Conservation (phyloP, 1,284 basidiomycete genomes). For the Pyrrhoderma noxium region DNA sequence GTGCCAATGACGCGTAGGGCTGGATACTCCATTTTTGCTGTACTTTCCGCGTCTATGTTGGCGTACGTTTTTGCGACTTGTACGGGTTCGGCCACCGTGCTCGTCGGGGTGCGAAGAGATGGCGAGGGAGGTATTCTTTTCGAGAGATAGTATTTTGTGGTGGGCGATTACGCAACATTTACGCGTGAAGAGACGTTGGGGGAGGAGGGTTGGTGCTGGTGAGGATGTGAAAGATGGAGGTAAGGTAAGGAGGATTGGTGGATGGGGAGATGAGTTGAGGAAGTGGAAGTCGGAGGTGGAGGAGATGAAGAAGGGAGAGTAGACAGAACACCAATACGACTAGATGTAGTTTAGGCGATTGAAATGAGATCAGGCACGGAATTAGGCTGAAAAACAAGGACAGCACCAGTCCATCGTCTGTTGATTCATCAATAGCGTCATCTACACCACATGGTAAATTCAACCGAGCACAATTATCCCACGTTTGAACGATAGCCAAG, state of each 20-base stretch:
- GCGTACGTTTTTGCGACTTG: slow-evolving; percentile 45
- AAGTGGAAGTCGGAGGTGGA: slow-evolving; percentile 32
- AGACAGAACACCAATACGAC: neutral
- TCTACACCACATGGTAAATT: too few relatives aligned
- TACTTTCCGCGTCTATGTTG: slow-evolving; percentile 50
- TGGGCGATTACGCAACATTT: slow-evolving; percentile 46
- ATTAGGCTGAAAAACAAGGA: too few relatives aligned
- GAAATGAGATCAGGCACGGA: too few relatives aligned
- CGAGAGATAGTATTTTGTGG: slow-evolving; percentile 49
- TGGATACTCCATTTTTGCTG: slow-evolving; percentile 51
- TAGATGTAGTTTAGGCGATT: too few relatives aligned
- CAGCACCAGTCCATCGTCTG: too few relatives aligned
- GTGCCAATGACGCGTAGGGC: too few relatives aligned
- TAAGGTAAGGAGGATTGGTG: slow-evolving; percentile 40
- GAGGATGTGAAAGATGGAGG: slow-evolving; percentile 26
- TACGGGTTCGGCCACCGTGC: slow-evolving; percentile 35
- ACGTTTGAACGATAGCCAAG: too few relatives aligned
- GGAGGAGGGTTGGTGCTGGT: slow-evolving; percentile 23
- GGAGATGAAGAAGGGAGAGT: slow-evolving; percentile 23
- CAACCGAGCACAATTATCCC: too few relatives aligned
- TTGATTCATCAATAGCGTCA: too few relatives aligned
- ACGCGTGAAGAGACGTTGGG: slow-evolving; percentile 21
- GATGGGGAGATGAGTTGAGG: slow-evolving; percentile 32
- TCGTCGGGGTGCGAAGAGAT: slow-evolving; percentile 47
- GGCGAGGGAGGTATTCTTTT: slow-evolving; percentile 37